Evolutionary conservation across 768 basidiomycete genomes (phyloP), one percentile per base, ranked within the genome.

Genomic region (Auriculariales sp.): DNA sequence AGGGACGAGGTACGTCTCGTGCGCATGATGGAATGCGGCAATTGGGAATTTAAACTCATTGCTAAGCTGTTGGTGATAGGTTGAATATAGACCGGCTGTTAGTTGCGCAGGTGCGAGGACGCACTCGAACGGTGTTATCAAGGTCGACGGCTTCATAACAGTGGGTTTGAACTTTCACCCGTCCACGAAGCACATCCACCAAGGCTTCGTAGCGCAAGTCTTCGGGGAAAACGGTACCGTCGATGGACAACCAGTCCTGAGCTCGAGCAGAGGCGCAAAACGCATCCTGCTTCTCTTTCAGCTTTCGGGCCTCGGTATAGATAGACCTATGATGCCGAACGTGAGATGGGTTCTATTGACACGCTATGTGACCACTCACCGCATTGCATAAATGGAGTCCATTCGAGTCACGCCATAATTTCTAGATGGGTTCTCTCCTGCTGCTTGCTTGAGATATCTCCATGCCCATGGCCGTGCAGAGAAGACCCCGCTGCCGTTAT

Each of bases 381-480:
- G 12, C 39, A 44, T 44, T 9, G 17, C 70, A 80, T 84, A 86
- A 4, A 68, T 68, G 1, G 74, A 78, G 57, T 85, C 83, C 76
- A 88, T 78, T 17, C 71, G 62, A 12, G 67, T 69, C 36, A 49
- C 53, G 2, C 53, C 52, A 55, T 68, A 66, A 6, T 33, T 19
- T 4, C 33, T 39, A 29, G 11, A 19, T 33, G 28, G 31, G 45
- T 53, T 24, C 51, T 53, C 22, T 57, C 56, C 42, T 32, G 28
- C n/a, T 6, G 62, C 72, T 58, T 54, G 78, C 78, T 89, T 88
- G 67, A 90, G 81, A 59, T 89, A 79, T 50, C 86, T 69, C 79
- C 81, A 86, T 28, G 79, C 66, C 15, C 74, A 71, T 11, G 75
- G 72, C 19, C 64, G 54, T 35, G 68, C 60, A 30, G 66, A 62